phyloP scores from a whole-genome alignment of 2,329 filamentous ascomycete genomes.

The Penicillium sp. region DNA sequence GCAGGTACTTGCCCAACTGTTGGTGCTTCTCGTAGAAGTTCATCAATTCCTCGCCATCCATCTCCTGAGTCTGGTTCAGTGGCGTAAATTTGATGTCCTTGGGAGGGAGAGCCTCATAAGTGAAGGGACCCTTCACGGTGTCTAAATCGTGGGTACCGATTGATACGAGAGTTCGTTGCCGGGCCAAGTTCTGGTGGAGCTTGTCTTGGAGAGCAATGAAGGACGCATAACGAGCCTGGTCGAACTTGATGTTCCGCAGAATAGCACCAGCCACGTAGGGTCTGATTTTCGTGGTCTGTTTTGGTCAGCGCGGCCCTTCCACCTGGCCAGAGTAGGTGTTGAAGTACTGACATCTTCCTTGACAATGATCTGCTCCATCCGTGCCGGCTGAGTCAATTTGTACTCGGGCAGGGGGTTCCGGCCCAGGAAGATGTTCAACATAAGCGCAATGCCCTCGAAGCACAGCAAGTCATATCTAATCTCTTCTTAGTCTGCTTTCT shows the following conservation, averaged over 20 bases:
- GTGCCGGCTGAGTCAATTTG: conserved; percentile 66
- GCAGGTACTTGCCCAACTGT: conserved; percentile 83
- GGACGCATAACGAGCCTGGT: conserved; percentile 85
- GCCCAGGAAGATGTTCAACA: conserved; percentile 91
- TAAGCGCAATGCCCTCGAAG: conserved; percentile 93
- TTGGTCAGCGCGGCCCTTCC: conserved; percentile 8
- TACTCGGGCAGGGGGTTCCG: conserved; percentile 75
- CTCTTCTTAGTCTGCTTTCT: conserved; percentile 24
- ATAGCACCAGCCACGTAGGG: conserved; percentile 88
- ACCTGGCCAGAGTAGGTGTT: neutral
- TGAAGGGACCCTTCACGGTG: conserved; percentile 90
- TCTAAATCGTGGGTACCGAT: conserved; percentile 97
- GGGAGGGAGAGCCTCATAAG: conserved; percentile 89
- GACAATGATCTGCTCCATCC: conserved; percentile 78
- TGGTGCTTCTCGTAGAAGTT: conserved; percentile 90
- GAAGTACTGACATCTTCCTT: conserved; percentile 55
- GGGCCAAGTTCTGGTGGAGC: conserved; percentile 90
- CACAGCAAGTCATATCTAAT: conserved; percentile 81
- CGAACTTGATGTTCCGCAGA: conserved; percentile 86
- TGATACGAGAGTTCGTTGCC: conserved; percentile 88
- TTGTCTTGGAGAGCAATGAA: conserved; percentile 99
- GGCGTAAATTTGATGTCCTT: conserved; percentile 88
- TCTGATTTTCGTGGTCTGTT: conserved; percentile 69
- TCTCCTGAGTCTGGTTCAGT: conserved; percentile 84
- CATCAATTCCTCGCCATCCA: conserved; percentile 89